A percentile compares a stretch with the other conserved stretches of the same genome.
These are phyloP conservation scores for Camellia oleifera DNA, from an alignment of 179 eudicot genomes.

Conservation along the genomic window DNA sequence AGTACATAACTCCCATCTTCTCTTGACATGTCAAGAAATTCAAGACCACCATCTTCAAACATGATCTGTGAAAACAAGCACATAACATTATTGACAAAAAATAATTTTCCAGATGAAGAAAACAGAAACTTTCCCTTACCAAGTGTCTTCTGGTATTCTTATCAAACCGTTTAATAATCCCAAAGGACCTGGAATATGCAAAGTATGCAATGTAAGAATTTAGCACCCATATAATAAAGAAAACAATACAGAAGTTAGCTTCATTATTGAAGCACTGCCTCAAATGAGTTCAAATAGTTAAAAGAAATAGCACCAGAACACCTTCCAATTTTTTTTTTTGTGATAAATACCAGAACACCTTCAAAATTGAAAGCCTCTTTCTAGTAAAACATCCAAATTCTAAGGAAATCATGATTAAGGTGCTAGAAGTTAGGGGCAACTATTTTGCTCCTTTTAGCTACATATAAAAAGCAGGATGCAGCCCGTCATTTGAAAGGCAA, in stretches of 20 bases:
- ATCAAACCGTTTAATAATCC: constrained; percentile 71
- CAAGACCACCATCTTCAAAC: constrained; percentile 73
- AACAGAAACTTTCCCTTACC: constrained; percentile 44
- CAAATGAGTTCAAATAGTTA: too few species aligned
- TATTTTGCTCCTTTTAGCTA: too few species aligned
- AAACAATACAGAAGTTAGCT: not conserved
- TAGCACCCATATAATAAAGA: not conserved
- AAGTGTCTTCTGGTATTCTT: constrained; percentile 56
- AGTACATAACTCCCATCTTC: constrained; percentile 79
- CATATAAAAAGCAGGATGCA: too few species aligned
- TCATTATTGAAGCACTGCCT: too few species aligned
- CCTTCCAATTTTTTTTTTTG: too few species aligned
- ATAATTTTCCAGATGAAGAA: not conserved
- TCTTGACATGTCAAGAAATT: constrained; percentile 76
- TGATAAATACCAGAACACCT: too few species aligned
- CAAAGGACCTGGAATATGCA: constrained; percentile 54
- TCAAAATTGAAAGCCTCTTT: too few species aligned
- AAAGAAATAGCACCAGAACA: too few species aligned
- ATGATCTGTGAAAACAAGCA: constrained; percentile 52
- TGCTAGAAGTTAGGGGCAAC: too few species aligned
- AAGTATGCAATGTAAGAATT: constrained; percentile 16
- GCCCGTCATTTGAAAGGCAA: too few species aligned
- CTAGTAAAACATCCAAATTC: too few species aligned
- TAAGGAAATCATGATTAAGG: too few species aligned
- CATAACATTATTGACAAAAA: not conserved